A percentile compares a stretch with the other conserved stretches of the same genome.
Conservation (phyloP, 2,329 filamentous ascomycete species). For the Arachnopeziza araneosa region DNA sequence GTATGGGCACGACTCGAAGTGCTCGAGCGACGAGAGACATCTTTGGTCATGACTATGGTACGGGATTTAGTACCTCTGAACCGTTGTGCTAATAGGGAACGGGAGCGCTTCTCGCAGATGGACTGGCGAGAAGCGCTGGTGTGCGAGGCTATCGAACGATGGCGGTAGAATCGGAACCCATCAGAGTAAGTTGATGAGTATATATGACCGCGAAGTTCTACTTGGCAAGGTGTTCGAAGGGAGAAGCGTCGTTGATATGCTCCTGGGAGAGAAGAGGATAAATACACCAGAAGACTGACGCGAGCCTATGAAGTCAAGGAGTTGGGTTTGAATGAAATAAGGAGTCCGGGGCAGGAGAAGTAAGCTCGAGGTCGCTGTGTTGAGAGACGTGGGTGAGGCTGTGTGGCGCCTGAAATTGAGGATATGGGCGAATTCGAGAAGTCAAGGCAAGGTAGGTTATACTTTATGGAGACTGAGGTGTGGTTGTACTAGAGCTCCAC, state of each 20-base stretch:
- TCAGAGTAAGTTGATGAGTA: constrained; percentile 17
- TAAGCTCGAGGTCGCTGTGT: background rate
- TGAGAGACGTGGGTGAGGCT: background rate
- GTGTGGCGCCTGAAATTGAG: background rate
- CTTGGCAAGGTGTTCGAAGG: background rate
- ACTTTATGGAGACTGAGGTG: too few species aligned
- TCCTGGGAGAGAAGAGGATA: background rate
- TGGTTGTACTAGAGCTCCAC: too few species aligned
- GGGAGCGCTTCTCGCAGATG: constrained; percentile 29
- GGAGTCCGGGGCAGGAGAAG: too few species aligned
- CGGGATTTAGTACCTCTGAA: constrained; percentile 5
- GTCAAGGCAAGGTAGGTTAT: background rate
- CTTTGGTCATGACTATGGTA: constrained; percentile 25
- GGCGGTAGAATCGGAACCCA: constrained; percentile 24
- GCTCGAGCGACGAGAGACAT: constrained; percentile 24
- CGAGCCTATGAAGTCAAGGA: background rate
- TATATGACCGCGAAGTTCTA: background rate
- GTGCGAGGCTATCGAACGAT: constrained; percentile 28
- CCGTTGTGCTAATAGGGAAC: constrained; percentile 5
- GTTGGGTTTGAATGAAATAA: background rate
- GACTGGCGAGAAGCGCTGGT: constrained; percentile 30
- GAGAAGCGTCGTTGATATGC: background rate
- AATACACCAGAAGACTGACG: background rate
- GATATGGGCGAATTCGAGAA: background rate
- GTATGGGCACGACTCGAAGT: constrained; percentile 16